Conservation (phyloP, 1,284 basidiomycete genomes). For the Cryptococcus sp. region DNA sequence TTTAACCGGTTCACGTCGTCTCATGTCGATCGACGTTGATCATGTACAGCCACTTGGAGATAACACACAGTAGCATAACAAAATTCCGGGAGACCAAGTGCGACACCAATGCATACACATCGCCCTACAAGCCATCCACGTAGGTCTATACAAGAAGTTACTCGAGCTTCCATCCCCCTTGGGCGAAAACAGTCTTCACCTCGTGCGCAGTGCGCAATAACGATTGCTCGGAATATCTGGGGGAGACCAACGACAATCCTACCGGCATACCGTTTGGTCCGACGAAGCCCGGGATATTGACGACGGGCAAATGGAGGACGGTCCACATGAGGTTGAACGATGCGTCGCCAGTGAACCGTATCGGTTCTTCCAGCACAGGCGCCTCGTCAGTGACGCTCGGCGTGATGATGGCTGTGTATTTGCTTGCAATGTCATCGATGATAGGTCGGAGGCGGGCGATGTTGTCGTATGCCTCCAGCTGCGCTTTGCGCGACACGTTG, state of each 20-base stretch:
- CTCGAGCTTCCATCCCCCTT: slow-evolving; percentile 20
- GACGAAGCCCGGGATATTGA: slow-evolving; percentile 34
- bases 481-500: slow-evolving; percentile 15
- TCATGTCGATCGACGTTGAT: too few relatives aligned
- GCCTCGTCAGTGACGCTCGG: slow-evolving; percentile 33
- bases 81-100: too few relatives aligned
- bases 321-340: slow-evolving; percentile 40
- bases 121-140: background rate
- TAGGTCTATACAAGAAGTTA: background rate
- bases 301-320: slow-evolving; percentile 30
- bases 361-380: slow-evolving; percentile 23
- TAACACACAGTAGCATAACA: too few relatives aligned
- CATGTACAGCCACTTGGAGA: too few relatives aligned
- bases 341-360: slow-evolving; percentile 31
- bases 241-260: slow-evolving; percentile 29
- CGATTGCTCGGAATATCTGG: slow-evolving; percentile 26
- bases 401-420: slow-evolving; percentile 33
- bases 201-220: slow-evolving; percentile 17
- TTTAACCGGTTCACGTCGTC: too few relatives aligned
- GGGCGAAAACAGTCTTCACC: slow-evolving; percentile 19
- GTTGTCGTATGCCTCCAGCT: slow-evolving; percentile 31
- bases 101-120: background rate
- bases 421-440: slow-evolving; percentile 27
- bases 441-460: slow-evolving; percentile 28
- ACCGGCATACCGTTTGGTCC: slow-evolving; percentile 32